Conservation (phyloP, 2,329 filamentous ascomycete species). For the Verticillium longisporum region DNA sequence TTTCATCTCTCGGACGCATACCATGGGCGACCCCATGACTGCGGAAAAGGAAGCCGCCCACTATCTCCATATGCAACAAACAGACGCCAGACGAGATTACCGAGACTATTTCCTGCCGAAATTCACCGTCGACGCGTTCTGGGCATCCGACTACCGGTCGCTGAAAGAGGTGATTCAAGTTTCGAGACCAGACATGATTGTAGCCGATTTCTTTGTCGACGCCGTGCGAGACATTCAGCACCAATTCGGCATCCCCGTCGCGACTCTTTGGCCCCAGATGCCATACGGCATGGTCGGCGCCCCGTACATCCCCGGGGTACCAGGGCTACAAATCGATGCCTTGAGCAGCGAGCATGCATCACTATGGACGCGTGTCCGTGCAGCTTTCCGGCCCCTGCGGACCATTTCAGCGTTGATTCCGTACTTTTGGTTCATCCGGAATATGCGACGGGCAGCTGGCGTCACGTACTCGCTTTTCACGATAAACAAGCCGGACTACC, state of each 20-base stretch:
- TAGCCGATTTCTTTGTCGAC: conserved; percentile 35
- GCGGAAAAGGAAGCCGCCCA: conserved; percentile 21
- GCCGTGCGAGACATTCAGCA: conserved; percentile 29
- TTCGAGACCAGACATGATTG: conserved; percentile 28
- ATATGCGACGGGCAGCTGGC: conserved; percentile 25
- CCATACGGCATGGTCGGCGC: conserved; percentile 27
- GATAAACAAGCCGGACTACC: conserved; percentile 28
- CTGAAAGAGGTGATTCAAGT: conserved; percentile 15
- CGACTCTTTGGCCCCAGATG: conserved; percentile 33
- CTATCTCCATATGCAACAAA: conserved; percentile 26
- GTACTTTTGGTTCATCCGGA: conserved; percentile 16
- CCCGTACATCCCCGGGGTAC: conserved; percentile 31
- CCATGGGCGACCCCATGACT: conserved; percentile 16
- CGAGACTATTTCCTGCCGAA: conserved; percentile 25
- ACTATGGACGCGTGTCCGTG: conserved; percentile 26
- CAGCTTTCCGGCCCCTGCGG: conserved; percentile 23
- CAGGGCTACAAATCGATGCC: conserved; percentile 31
- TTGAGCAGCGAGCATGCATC: conserved; percentile 31
- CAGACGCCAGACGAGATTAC: conserved; percentile 23
- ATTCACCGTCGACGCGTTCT: conserved; percentile 28
- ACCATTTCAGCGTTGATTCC: conserved; percentile 8
- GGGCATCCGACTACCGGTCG: conserved; percentile 20
- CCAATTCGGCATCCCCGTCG: conserved; percentile 28
- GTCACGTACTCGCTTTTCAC: conserved; percentile 21
- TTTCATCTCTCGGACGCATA: conserved; percentile 10